A percentile compares a stretch with the other conserved stretches of the same genome.
Evolutionary conservation across 805 yeast species (phyloP).

Genomic region (Scheffersomyces lignosus): DNA sequence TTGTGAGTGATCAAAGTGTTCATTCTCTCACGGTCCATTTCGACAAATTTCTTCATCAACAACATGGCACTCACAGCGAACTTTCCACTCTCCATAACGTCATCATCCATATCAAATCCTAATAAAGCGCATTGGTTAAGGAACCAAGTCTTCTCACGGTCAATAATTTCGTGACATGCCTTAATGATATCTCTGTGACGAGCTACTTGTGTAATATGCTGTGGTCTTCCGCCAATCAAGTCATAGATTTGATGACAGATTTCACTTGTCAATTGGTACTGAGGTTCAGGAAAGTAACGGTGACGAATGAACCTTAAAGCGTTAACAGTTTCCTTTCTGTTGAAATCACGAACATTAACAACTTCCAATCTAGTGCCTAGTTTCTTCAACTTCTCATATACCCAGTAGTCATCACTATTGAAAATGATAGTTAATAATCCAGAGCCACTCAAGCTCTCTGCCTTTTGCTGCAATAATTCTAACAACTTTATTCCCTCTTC

Average conservation of each 20-base stretch:
- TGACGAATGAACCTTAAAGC: conserved; percentile 55
- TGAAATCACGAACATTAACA: conserved; percentile 64
- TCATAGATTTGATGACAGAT: conserved; percentile 58
- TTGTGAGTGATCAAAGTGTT: conserved; percentile 19
- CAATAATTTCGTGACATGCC: conserved; percentile 71
- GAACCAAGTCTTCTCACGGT: conserved; percentile 83
- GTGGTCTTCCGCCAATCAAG: conserved; percentile 82
- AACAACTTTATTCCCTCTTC: conserved; percentile 70
- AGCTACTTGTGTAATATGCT: conserved; percentile 72
- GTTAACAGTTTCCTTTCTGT: conserved; percentile 51
- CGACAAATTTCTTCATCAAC: conserved; percentile 66
- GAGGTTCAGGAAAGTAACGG: conserved; percentile 27
- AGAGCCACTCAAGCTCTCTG: conserved; percentile 73
- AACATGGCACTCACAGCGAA: conserved; percentile 74
- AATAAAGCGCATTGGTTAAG: conserved; percentile 77
- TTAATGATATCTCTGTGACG: conserved; percentile 53
- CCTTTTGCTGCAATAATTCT: conserved; percentile 79
- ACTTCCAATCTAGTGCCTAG: conserved; percentile 75
- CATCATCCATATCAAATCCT: conserved; percentile 83
- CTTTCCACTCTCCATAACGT: conserved; percentile 82
- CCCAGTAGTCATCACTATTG: conserved; percentile 85
- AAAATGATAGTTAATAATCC: conserved; percentile 70
- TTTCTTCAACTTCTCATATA: conserved; percentile 70
- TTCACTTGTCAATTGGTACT: conserved; percentile 24
- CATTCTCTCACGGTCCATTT: conserved; percentile 52